Base-by-base conservation (phyloP, 2,329 filamentous ascomycete genomes). In the Aspergillus carbonarius region DNA sequence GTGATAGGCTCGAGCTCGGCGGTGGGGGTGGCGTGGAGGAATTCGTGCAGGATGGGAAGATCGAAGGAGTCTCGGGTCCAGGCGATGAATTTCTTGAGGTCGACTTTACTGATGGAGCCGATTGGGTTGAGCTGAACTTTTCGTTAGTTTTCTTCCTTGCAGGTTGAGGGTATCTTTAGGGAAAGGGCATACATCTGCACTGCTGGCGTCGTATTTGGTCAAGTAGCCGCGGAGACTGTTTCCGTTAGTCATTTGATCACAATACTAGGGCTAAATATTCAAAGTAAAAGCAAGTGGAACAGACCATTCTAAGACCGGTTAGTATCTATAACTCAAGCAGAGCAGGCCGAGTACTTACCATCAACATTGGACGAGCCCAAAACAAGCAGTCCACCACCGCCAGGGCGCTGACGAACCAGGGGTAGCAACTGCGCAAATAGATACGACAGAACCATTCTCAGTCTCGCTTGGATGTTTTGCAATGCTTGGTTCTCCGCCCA, bases 1-100 rank as follows among this genome's bases (percentile, higher is more conserved):
- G 87, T 88, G 48, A 90, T 84, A 7, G 89, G 89, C 65, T 89
- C 84, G 69, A 85, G 77, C 68, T 88, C 86, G 4, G 86, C 85
- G 0, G 85, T 87, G 3, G 86, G 86, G 0, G 79, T 77, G 0
- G 86, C 88, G 12, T 80, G 78, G 39, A 92, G 73, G 75, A 92
- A 93, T 9, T 85, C 81, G 9, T 84, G 73, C 1, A 92, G 81
- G 54, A 89, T 84, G 0, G 87, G 86, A 1, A 93, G 74, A 5
- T 82, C 72, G 67, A 89, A 91, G 35, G 81, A 76, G 17, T 71
- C 76, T 54, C 79, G 73, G 2, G 86, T 83, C 81, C 85, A 92
- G n/a, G 76, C 77, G 59, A 92, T 89, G 75, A 93, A 92, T 9
- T 82, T 75, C 71, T 89, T 90, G 1, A 91, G 77, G 65, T 92